These are phyloP conservation scores for Pseudonectria foliicola DNA, from an alignment of 2,329 filamentous ascomycete genomes.

Conservation along the genomic window DNA sequence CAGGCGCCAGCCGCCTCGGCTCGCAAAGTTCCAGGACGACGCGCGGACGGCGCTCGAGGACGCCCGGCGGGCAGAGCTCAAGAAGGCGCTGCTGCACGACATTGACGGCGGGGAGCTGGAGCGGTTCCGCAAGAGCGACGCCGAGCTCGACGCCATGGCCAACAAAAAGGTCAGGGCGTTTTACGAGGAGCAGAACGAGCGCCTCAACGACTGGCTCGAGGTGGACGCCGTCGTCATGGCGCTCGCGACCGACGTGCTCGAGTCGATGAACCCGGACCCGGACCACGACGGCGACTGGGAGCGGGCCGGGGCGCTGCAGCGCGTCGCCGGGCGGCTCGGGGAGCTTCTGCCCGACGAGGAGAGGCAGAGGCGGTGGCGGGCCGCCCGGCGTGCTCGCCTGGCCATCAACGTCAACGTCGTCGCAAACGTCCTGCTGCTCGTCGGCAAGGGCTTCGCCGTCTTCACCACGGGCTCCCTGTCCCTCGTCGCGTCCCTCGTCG, in stretches of 20 bases:
- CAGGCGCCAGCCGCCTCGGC: constrained; percentile 10
- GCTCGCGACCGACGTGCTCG: constrained; percentile 27
- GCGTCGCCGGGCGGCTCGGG: constrained; percentile 23
- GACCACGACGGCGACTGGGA: constrained; percentile 28
- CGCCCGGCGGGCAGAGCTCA: constrained; percentile 24
- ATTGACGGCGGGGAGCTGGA: constrained; percentile 23
- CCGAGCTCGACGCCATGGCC: constrained; percentile 20
- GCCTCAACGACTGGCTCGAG: constrained; percentile 28
- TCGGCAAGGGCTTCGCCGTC: constrained; percentile 69
- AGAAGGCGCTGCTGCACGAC: constrained; percentile 22
- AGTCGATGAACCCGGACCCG: constrained; percentile 28
- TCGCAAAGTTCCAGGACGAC: constrained; percentile 34
- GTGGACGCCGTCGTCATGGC: constrained; percentile 28
- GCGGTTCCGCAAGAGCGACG: constrained; percentile 22
- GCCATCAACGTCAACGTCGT: constrained; percentile 78
- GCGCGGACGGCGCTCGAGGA: constrained; percentile 24
- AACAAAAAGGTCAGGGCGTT: constrained; percentile 23
- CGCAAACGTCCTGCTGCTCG: constrained; percentile 66
- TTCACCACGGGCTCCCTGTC: constrained; percentile 72
- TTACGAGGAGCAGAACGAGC: constrained; percentile 24
- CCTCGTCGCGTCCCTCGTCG: constrained; percentile 67
- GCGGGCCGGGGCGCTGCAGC: constrained; percentile 23
- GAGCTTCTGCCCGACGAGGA: constrained; percentile 27
- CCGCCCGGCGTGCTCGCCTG: constrained; percentile 28
- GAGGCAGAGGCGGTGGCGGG: constrained; percentile 18